These are phyloP conservation scores for Bipolaris oryzae DNA, from an alignment of 2,329 filamentous ascomycete genomes.

Conservation along the genomic window DNA sequence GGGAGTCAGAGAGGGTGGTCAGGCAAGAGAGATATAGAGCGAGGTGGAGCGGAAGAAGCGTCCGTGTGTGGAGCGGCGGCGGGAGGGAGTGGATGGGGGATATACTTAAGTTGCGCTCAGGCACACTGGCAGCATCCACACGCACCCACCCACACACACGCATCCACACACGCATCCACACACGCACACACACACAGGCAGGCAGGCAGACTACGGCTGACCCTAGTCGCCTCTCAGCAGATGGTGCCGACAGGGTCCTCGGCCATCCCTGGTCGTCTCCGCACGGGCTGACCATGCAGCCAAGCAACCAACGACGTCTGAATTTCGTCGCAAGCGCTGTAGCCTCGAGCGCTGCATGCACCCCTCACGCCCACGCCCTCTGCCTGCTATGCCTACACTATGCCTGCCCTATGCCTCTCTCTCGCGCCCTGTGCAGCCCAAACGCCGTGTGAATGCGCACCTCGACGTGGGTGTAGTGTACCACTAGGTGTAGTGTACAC, in stretches of 20 bases:
- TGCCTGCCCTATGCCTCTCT: too few species aligned
- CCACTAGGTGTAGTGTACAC: too few species aligned
- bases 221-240: constrained; percentile 7
- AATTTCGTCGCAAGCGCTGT: constrained; percentile 21
- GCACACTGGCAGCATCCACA: constrained; percentile 19
- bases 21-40: constrained; percentile 12
- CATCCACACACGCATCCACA: neutral
- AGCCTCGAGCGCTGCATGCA: constrained; percentile 29
- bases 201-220: constrained; percentile 24
- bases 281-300: constrained; percentile 23
- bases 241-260: constrained; percentile 25
- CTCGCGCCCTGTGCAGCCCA: neutral
- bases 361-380: constrained; percentile 21
- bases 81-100: constrained; percentile 36
- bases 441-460: neutral
- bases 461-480: too few species aligned
- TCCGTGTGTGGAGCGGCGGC: constrained; percentile 25
- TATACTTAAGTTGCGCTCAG: constrained; percentile 38
- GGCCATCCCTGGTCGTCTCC: constrained; percentile 24
- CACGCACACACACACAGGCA: constrained; percentile 10
- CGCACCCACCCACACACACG: too few species aligned
- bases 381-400: too few species aligned
- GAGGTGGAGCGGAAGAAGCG: constrained; percentile 27
- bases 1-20: constrained; percentile 23
- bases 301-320: constrained; percentile 22